These are phyloP conservation scores for Paraglomus brasilianum DNA, from an alignment of 192 early-diverging fungal species.

Conservation along the genomic window DNA sequence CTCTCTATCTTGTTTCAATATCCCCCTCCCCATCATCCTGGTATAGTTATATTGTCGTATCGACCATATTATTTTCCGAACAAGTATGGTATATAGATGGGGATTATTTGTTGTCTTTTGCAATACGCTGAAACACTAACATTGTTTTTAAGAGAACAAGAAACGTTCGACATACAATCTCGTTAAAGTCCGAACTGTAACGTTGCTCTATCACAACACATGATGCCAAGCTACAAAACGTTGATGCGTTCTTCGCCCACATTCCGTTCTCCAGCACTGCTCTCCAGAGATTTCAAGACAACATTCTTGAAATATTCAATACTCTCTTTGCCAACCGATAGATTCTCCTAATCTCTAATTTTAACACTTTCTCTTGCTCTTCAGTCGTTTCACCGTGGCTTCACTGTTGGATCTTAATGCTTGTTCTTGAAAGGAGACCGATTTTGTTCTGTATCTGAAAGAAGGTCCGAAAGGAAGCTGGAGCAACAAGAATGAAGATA, in stretches of 20 bases:
- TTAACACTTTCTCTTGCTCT: conserved; percentile 59
- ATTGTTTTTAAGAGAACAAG: no score
- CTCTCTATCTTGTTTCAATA: no score
- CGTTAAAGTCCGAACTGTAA: no score
- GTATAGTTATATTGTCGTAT: no score
- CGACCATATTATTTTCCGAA: no score
- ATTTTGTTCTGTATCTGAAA: conserved; percentile 32
- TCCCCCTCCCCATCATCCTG: no score
- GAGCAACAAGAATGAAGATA: not conserved
- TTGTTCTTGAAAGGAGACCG: conserved; percentile 15
- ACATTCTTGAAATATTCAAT: conserved; percentile 73
- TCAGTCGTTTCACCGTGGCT: conserved; percentile 41
- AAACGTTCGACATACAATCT: no score
- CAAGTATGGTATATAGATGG: no score
- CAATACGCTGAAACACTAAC: no score
- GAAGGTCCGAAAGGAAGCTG: conserved; percentile 46
- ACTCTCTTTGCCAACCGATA: conserved; percentile 62
- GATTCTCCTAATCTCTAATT: conserved; percentile 59
- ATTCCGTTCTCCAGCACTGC: conserved; percentile 44
- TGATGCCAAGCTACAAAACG: no score
- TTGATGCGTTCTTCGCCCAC: conserved; percentile 18
- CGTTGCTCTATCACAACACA: no score
- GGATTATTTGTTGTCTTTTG: no score
- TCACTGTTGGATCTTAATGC: conserved; percentile 51
- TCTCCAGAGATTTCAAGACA: conserved; percentile 61